phyloP scores from a whole-genome alignment of 257 asterid species.

The Solanum habrochaites region DNA sequence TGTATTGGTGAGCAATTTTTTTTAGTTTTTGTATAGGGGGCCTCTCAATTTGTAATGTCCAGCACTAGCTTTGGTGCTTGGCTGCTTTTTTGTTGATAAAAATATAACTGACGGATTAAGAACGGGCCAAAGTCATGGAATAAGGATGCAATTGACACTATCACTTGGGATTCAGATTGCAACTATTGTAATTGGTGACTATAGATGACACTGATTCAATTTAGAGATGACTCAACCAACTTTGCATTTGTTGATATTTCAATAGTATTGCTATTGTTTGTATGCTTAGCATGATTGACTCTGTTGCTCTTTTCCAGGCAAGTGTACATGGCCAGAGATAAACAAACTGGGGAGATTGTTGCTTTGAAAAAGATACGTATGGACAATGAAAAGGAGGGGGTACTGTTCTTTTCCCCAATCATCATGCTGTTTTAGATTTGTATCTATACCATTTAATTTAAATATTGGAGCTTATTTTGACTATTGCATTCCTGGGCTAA shows the following conservation, averaged over 20 bases:
- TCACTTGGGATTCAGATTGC: not conserved
- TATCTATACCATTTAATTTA: not conserved
- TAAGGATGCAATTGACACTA: not conserved
- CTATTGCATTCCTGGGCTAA: not conserved
- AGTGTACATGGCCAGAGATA: slow-evolving; percentile 89
- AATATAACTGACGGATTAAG: not conserved
- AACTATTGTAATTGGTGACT: not conserved
- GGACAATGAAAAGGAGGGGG: slow-evolving; percentile 99
- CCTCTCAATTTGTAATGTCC: not conserved
- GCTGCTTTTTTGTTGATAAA: not conserved
- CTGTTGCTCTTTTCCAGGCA: slow-evolving; percentile 40
- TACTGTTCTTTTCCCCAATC: slow-evolving; percentile 19
- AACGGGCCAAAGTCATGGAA: not conserved
- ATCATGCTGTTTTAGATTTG: not conserved
- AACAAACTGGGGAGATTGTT: slow-evolving; percentile 74
- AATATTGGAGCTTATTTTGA: not conserved
- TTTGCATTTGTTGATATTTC: not conserved
- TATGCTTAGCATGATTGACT: not conserved
- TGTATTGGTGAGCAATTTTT: not conserved
- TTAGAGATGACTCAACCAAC: not conserved
- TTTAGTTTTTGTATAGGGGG: not conserved
- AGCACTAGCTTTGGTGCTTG: not conserved
- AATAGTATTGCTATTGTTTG: not conserved
- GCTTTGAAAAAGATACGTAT: slow-evolving; percentile 94
- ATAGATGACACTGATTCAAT: not conserved